Evolutionary conservation across 2,329 filamentous ascomycete species (phyloP).

Genomic region (Colletotrichum truncatum): DNA sequence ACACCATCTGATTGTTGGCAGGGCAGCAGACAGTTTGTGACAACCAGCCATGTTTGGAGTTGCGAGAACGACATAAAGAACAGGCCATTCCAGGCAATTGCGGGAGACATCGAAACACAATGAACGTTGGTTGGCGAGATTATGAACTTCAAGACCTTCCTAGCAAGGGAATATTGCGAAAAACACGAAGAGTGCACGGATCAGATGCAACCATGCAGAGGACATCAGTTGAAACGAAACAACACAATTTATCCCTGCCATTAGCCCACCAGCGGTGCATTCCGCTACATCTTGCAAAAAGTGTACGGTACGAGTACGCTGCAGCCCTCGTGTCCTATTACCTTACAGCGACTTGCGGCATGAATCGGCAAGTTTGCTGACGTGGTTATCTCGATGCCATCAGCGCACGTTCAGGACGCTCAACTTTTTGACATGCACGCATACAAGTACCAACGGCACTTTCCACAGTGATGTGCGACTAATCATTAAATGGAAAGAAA

Average conservation of each 20-base stretch:
- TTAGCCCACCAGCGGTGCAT: not conserved
- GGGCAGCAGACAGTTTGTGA: conserved; percentile 10
- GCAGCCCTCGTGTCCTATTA: not conserved
- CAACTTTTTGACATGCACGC: not conserved
- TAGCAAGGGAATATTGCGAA: conserved; percentile 6
- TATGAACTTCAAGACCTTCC: not conserved
- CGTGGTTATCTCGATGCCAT: not conserved
- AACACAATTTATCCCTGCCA: not conserved
- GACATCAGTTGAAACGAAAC: conserved; percentile 26
- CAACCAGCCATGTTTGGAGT: conserved; percentile 13
- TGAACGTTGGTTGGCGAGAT: not conserved
- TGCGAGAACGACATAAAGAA: not conserved
- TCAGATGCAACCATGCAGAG: conserved; percentile 10
- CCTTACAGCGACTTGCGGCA: not conserved
- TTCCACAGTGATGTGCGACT: too few relatives aligned
- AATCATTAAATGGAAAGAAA: too few relatives aligned
- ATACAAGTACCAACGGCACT: not conserved
- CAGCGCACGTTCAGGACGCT: not conserved
- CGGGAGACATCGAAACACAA: conserved; percentile 20
- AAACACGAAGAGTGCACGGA: conserved; percentile 6
- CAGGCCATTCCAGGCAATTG: not conserved
- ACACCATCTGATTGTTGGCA: conserved; percentile 15
- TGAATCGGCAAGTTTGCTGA: not conserved
- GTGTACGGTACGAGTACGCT: not conserved
- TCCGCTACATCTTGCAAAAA: conserved; percentile 5